Base-by-base conservation (phyloP, 164 flowering plant genomes). In the Dillenia suffruticosa region DNA sequence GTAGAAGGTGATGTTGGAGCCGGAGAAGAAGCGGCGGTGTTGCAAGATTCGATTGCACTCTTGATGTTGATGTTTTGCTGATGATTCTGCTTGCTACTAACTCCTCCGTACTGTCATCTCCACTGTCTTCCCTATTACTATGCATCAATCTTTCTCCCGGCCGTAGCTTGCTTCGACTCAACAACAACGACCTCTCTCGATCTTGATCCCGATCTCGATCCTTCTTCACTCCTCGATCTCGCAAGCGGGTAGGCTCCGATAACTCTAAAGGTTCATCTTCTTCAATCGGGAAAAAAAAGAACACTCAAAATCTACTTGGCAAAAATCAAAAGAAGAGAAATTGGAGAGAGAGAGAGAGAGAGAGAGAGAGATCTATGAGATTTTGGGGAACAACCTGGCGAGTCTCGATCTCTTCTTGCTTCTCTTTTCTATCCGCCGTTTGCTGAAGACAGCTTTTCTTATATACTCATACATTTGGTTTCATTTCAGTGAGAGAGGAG, bases 391-490 rank as follows among this genome's bases (percentile, higher is more conserved):
- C 0, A 63, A 89, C 99, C 97, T 73, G 97, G 96, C 0, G 97
- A 95, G 63, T 92, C 99, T 69, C 96, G 79, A 46, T 88, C 78
- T 68, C 96, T 78, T 63, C 96, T 77, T 9, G 70, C 81, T 54
- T 91, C 97, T 78, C 98, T 78, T 74, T 89, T 61, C 97, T 83
- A 8, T 91, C 97, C 98, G 89, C 89, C 60, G 45, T 53, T 44
- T 63, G 10, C 3, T 26, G 40, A 26, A 26, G 40, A 26, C 45
- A 8, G 14, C 24, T 52, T 40, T 43, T 63, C 52, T 49, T 47
- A 45, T 67, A 9, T 51, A 56, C 68, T 73, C 73, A 70, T 49
- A 54, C 57, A 67, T 2, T 26, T 26, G 40, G 45, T 44, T 19
- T 48, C 44, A 60, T 43, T 12, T 22, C 24, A n/a, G n/a, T n/a